Percentiles rank a stretch among this genome's conserved stretches.
phyloP scores from a whole-genome alignment of 495 filamentous ascomycete species.

The Hypoxylon fuscum region DNA sequence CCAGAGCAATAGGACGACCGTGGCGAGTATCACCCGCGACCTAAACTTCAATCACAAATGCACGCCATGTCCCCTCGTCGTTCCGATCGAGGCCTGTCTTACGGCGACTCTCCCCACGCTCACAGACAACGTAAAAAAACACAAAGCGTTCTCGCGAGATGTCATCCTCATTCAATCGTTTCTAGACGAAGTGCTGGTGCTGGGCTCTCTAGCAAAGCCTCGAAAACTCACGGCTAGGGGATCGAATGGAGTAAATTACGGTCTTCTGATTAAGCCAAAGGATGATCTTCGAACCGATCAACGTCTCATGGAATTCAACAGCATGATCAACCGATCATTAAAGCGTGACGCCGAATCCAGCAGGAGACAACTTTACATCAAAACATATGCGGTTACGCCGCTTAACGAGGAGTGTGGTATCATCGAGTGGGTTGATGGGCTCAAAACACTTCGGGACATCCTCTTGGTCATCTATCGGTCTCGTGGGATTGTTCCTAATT shows the following conservation, averaged over 20 bases:
- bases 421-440: slow-evolving; percentile 98
- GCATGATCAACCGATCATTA: slow-evolving; percentile 93
- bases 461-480: slow-evolving; percentile 79
- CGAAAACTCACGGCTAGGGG: slow-evolving; percentile 88
- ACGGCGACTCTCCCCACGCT: slow-evolving; percentile 81
- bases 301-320: slow-evolving; percentile 98
- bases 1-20: slow-evolving; percentile 67
- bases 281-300: slow-evolving; percentile 97
- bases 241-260: slow-evolving; percentile 87
- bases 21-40: slow-evolving; percentile 74
- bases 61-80: slow-evolving; percentile 83
- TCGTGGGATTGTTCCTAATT: slow-evolving; percentile 67
- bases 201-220: slow-evolving; percentile 91
- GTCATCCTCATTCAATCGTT: slow-evolving; percentile 68
- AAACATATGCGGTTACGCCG: slow-evolving; percentile 95
- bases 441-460: slow-evolving; percentile 93
- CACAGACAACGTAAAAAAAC: slow-evolving; percentile 73
- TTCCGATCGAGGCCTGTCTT: slow-evolving; percentile 86
- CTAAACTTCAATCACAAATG: slow-evolving; percentile 85
- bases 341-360: slow-evolving; percentile 91
- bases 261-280: slow-evolving; percentile 94
- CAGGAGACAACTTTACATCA: slow-evolving; percentile 83
- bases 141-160: slow-evolving; percentile 81
- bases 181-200: slow-evolving; percentile 83
- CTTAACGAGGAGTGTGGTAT: slow-evolving; percentile 97